A percentile compares a stretch with the other conserved stretches of the same genome.
These are phyloP conservation scores for Kondoa malvinella DNA, from an alignment of 768 basidiomycete species.

Conservation along the genomic window DNA sequence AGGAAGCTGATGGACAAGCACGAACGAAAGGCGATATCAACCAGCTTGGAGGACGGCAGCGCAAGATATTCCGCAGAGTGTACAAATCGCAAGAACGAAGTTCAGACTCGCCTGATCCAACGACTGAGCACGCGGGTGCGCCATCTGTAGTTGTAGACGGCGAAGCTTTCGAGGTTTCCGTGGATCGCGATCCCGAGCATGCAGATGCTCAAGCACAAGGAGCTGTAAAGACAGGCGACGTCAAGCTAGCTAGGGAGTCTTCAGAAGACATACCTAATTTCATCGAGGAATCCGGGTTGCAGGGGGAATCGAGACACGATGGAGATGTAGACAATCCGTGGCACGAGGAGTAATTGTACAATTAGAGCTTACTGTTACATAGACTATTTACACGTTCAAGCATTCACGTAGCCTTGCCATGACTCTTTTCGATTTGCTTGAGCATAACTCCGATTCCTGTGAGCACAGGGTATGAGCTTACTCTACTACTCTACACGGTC, in stretches of 20 bases:
- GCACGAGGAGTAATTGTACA: background rate
- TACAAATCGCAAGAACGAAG: background rate
- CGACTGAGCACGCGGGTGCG: background rate
- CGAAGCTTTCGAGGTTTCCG: background rate
- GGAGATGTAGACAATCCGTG: background rate
- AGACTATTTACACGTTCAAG: background rate
- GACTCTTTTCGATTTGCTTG: constrained; percentile 14
- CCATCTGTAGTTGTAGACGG: background rate
- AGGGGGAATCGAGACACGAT: background rate
- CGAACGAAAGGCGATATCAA: background rate
- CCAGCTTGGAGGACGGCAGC: constrained; percentile 4
- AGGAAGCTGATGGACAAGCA: constrained; percentile 28
- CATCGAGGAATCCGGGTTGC: background rate
- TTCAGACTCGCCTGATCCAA: background rate
- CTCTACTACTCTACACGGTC: background rate
- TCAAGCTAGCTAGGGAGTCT: background rate
- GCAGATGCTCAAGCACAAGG: background rate
- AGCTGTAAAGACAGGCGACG: background rate
- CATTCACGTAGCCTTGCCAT: background rate
- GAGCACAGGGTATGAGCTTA: background rate
- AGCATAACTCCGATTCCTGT: constrained; percentile 13
- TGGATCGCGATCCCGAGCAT: background rate
- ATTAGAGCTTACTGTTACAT: background rate
- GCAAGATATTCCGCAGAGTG: background rate
- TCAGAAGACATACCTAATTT: background rate